Percentiles rank a stretch among this genome's conserved stretches.
Evolutionary conservation across 1,284 basidiomycete genomes (phyloP).

Genomic region (Cystobasidium pallidum): DNA sequence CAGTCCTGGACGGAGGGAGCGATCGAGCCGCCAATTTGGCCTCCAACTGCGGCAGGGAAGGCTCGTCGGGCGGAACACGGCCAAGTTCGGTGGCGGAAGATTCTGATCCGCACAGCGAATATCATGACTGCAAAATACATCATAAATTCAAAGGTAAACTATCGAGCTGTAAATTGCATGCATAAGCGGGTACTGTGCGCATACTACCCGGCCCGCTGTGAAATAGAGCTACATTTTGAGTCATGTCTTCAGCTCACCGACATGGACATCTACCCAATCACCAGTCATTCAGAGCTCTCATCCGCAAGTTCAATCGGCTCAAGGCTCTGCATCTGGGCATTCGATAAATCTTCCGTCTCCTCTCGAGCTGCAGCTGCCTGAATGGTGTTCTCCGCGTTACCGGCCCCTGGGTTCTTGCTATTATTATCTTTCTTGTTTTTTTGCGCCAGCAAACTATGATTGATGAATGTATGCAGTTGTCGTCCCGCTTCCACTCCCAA

Average conservation of each 20-base stretch:
- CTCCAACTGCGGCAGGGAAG: slow-evolving; percentile 5
- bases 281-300: slow-evolving; percentile 19
- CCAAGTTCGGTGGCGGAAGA: slow-evolving; percentile 20
- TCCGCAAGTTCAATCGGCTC: slow-evolving; percentile 12
- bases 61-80: not conserved
- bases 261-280: not conserved
- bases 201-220: not conserved
- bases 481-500: slow-evolving; percentile 82
- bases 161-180: not conserved
- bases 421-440: slow-evolving; percentile 11
- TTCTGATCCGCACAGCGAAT: not conserved
- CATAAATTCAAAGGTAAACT: too few relatives aligned
- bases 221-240: slow-evolving; percentile 1
- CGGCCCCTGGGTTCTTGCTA: not conserved
- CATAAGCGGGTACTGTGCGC: too few relatives aligned
- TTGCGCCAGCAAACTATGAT: slow-evolving; percentile 61
- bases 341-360: too few relatives aligned
- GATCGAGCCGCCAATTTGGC: not conserved
- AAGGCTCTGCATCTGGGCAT: not conserved
- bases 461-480: slow-evolving; percentile 77
- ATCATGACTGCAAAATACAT: not conserved
- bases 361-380: not conserved
- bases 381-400: not conserved
- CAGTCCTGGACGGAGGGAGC: not conserved
- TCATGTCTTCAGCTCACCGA: not conserved